phyloP scores from a whole-genome alignment of 2,329 filamentous ascomycete genomes.

The Raffaelea ambrosiae region DNA sequence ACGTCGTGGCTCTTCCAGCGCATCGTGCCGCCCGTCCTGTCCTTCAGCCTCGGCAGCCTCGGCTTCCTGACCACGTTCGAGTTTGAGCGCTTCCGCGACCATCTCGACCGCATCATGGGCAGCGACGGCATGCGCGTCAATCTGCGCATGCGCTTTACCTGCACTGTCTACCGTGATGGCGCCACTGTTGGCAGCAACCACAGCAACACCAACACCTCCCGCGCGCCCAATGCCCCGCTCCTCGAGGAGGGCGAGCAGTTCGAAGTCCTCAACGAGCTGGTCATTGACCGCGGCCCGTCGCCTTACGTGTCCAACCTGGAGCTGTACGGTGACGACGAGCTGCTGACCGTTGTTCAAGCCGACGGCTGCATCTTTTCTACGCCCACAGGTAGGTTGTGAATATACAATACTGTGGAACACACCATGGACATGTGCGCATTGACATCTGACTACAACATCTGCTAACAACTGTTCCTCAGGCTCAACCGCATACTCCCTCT shows the following conservation, averaged over 20 bases:
- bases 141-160: conserved; percentile 96
- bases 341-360: conserved; percentile 90
- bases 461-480: conserved; percentile 32
- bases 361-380: conserved; percentile 98
- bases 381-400: conserved; percentile 60
- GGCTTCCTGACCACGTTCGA: conserved; percentile 87
- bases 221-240: too few species aligned
- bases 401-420: too few species aligned
- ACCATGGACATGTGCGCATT: too few species aligned
- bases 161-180: conserved; percentile 80
- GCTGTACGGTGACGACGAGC: conserved; percentile 88
- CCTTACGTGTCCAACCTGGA: conserved; percentile 97
- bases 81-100: conserved; percentile 79
- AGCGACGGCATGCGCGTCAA: conserved; percentile 95
- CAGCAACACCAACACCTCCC: conserved; percentile 29
- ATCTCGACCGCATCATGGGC: conserved; percentile 85
- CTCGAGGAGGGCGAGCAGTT: conserved; percentile 85
- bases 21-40: conserved; percentile 75
- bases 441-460: too few species aligned
- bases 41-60: conserved; percentile 75
- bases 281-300: conserved; percentile 93
- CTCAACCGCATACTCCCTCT: conserved; percentile 91
- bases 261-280: conserved; percentile 95
- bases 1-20: conserved; percentile 90
- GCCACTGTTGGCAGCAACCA: conserved; percentile 30